These are phyloP conservation scores for Myxozyma geophila DNA, from an alignment of 805 yeast species.

Conservation along the genomic window DNA sequence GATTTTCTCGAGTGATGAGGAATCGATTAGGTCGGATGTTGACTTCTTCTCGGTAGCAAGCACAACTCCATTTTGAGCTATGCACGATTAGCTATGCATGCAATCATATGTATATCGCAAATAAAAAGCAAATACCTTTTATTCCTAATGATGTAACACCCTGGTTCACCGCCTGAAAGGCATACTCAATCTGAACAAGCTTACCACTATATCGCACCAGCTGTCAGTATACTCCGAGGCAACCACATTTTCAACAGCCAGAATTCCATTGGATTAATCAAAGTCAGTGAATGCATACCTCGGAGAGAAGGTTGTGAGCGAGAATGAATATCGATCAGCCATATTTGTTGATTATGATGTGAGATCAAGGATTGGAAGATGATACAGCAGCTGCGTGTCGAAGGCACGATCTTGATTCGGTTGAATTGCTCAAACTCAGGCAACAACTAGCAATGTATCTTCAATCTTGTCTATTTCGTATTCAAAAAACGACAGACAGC, in stretches of 20 bases:
- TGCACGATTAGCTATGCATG: not conserved
- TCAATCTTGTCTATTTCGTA: not conserved
- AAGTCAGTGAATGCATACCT: slow-evolving; percentile 56
- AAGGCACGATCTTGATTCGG: not conserved
- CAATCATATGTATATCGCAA: not conserved
- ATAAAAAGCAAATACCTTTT: slow-evolving; percentile 47
- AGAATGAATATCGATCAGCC: slow-evolving; percentile 98
- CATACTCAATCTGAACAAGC: slow-evolving; percentile 96
- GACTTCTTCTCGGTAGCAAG: slow-evolving; percentile 95
- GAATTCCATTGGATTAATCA: not conserved
- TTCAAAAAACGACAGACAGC: not conserved
- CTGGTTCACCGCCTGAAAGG: slow-evolving; percentile 94
- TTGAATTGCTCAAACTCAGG: not conserved
- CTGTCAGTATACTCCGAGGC: not conserved
- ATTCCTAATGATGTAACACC: slow-evolving; percentile 98
- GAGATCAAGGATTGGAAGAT: not conserved
- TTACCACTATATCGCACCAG: slow-evolving; percentile 67
- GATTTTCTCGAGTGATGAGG: slow-evolving; percentile 76
- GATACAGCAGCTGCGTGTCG: not conserved
- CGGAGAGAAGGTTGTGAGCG: slow-evolving; percentile 96
- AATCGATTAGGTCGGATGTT: slow-evolving; percentile 73
- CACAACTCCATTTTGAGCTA: slow-evolving; percentile 93
- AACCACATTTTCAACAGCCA: not conserved
- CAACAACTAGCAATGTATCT: not conserved
- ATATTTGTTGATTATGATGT: slow-evolving; percentile 47